Base-by-base conservation (phyloP, 2,329 filamentous ascomycete genomes). In the Monilinia laxa region DNA sequence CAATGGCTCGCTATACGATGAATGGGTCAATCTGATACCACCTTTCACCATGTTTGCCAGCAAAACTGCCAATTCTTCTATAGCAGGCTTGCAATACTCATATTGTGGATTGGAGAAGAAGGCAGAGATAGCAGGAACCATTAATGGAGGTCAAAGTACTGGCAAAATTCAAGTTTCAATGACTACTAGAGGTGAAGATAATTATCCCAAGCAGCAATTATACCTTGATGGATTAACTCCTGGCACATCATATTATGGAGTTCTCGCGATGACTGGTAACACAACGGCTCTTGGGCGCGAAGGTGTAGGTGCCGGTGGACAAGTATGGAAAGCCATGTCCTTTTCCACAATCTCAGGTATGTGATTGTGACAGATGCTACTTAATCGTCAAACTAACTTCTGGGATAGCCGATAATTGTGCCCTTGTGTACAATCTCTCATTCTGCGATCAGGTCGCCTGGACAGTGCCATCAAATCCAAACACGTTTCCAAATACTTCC, bases 401-500 rank as follows among this genome's bases (percentile, higher is more conserved):
- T 11, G 23, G 38, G 38, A 9, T 55, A 87, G 91, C 90, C 67
- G 85, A 87, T 68, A 96, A 93, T 74, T 99, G 95, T 77, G 89
- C 90, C 68, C 84, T 99, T 52, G 83, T 98, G 56, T 93, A 89
- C 77, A 89, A 96, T 75, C 86, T 99, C n/a, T 82, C 87, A 0
- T 96, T 98, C 77, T 99, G 95, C 80, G 85, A 89, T 71, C 87
- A 94, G 73, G 90, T 94, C 58, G 92, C 94, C 62, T 97, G 97
- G 76, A 90, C 94, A 9, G 95, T 97, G 0, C 95, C 95, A 0
- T 88, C 90, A 52, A 96, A 96, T 74, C 83, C 86, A 2, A 79
- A 81, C 47, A 85, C 81, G 56, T 88, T 87, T 71, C 81, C 85
- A 64, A 87, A 87, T 72, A 80, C 83, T 60, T 81, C 84, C 2